Evolutionary conservation across 805 yeast species (phyloP), one percentile per base, ranked within the genome.

Genomic region (Barnettozyma salicaria): DNA sequence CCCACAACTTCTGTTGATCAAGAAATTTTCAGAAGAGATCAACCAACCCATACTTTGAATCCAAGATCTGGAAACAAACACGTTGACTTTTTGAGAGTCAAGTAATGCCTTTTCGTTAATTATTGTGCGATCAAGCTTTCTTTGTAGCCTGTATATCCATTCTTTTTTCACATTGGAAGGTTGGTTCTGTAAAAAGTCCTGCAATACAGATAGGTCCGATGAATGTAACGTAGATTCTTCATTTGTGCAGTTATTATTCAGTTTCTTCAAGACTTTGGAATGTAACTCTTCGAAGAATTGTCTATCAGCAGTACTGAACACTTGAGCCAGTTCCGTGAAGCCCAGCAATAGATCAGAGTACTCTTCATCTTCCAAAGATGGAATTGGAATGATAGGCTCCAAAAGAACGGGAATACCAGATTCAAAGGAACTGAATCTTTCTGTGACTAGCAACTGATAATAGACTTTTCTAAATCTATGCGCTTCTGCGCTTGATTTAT

Each of bases 21-120:
- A 22, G 20, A 36, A 43, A 26, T 46, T 48, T 29, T 51, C 50
- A 9, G 47, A 40, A 1, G 54, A 44, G 12, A 51, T 46, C 21
- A 51, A 23, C 53, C 55, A 51, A 9, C 48, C 53, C 24, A 51
- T 40, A 26, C 48, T 41, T 27, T 51, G 51, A 12, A 51, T 34
- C 53, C 53, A 51, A 2, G 52, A 43, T 37, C 47, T 51, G 12
- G 55, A 49, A 12, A 49, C 30, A 18, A 42, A 30, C 6, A 49
- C 48, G 19, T 49, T 51, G 7, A 49, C 50, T 27, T 41, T 48
- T 29, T 51, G 55, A 2, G 55, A 47, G 27, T 43, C 53, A n/a
- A 37, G 37, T 6, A 34, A 27, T 8, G 47, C 42, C 17, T 34
- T 30, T 11, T 38, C 34, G 18, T 27, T 27, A 10, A 43, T 42